Base-by-base conservation (phyloP, 2,329 filamentous ascomycete genomes). In the Calonectria multiphialidica region DNA sequence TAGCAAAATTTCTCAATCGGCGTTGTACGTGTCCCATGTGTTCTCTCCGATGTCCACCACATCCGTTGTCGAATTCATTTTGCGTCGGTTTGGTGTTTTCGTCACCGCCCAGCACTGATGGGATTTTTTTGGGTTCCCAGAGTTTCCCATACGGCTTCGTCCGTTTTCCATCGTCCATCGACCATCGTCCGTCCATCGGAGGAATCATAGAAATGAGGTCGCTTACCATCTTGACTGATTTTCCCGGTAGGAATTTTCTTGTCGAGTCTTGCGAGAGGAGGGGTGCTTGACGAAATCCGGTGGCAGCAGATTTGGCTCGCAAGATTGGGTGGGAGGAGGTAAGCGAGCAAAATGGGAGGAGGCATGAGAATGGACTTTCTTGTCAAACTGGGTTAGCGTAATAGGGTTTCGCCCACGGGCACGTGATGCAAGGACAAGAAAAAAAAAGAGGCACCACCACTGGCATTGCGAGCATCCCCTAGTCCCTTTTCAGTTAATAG, bases 201-300 rank as follows among this genome's bases (percentile, higher is more conserved):
- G 21, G 55, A 61, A 74, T 75, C 70, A 69, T 55, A 72, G 68
- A 73, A 71, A 71, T 69, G 69, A 77, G 74, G 80, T 81, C 81
- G 83, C 91, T 91, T 90, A 93, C 91, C 91, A 93, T 93, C 85
- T 92, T 93, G 91, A 88, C 88, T 89, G 86, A 89, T 88, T 88
- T 83, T 84, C 81, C 84, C 81, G 81, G 81, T 77, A 81, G 80
- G 75, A 82, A 83, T 83, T 81, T 83, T 79, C 81, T 81, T 80
- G 82, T 84, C 80, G 82, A 80, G 79, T 83, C 82, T 85, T 84
- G 87, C 86, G 88, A 88, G 86, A 82, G 80, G 82, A 77, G 82
- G 81, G 81, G 84, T 85, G 83, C 81, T 86, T 87, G 86, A 85
- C 85, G 83, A 88, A 88, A 89, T 89, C 87, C 88, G 86, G 83